Base-by-base conservation (phyloP, 106 monocot genomes). In the Phalaenopsis equestris region DNA sequence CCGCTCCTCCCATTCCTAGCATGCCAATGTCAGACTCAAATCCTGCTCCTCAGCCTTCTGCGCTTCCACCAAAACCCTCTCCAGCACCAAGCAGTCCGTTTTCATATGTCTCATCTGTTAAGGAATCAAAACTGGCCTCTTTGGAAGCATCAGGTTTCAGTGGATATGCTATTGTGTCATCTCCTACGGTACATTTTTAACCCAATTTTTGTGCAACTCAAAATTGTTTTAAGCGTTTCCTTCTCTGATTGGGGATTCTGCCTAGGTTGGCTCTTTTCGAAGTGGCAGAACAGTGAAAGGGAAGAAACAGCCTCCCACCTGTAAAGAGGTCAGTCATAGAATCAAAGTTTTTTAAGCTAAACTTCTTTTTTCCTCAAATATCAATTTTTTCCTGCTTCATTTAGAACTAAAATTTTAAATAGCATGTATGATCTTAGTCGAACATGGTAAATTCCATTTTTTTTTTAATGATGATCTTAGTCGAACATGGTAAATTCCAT, bases 191-290 rank as follows among this genome's bases (percentile, higher is more conserved):
- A 87, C 80, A 65, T 78, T 47, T 73, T 76, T 49, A n/a, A 19
- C 16, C 49, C 6, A 49, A 23, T 49, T 8, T 43, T 74, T n/a
- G 3, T 49, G 8, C 45, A 49, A 49, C 49, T 49, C 49, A 23
- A 24, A 23, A 48, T 47, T 4, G 7, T 76, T 74, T 2, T 39
- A 74, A 43, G 1, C 38, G 3, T 70, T 8, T n/a, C n/a, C 8
- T 74, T 16, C 74, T 45, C 15, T 74, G 18, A 74, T 6, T 74
- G 41, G 4, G 41, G 11, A 18, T 74, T 74, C 74, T 45, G 46
- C 42, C 68, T 37, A 96, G 96, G 96, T 96, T 61, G 96, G 96
- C 17, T 83, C 86, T 67, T 96, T 96, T 79, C 77, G 82, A 79
- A 88, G 82, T 55, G 86, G 87, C 70, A 89, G 86, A 84, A 88